Conservation (phyloP, 2,329 filamentous ascomycete genomes). For the Biscogniauxia sp. region DNA sequence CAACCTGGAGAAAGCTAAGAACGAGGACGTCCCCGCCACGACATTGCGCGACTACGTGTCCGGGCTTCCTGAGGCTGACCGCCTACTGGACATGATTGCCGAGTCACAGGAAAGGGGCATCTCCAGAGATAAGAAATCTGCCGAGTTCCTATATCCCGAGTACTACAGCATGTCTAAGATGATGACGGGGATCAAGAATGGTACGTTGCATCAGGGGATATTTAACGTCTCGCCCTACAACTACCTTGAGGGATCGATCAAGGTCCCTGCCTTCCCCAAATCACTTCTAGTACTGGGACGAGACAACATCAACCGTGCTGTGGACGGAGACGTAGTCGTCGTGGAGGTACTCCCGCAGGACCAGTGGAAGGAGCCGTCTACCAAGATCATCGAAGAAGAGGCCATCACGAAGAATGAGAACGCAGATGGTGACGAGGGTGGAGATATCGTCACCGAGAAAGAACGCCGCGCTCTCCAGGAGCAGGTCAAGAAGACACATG, state of each 20-base stretch:
- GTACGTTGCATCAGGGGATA: conserved; percentile 86
- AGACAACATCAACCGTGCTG: conserved; percentile 92
- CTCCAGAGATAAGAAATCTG: conserved; percentile 60
- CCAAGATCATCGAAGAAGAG: conserved; percentile 94
- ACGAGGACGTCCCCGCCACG: conserved; percentile 68
- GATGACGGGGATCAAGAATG: conserved; percentile 88
- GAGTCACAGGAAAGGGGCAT: conserved; percentile 69
- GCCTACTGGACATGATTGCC: conserved; percentile 89
- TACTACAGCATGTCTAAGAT: conserved; percentile 87
- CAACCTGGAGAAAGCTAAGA: conserved; percentile 78
- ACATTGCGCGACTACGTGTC: conserved; percentile 77
- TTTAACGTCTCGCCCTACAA: conserved; percentile 98
- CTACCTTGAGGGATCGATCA: conserved; percentile 90
- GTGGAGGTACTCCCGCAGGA: conserved; percentile 90
- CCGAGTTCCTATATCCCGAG: conserved; percentile 79
- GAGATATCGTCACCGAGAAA: conserved; percentile 79
- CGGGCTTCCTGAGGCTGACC: conserved; percentile 78
- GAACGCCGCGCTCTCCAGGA: conserved; percentile 87
- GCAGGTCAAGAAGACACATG: conserved; percentile 83
- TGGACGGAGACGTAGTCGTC: conserved; percentile 89
- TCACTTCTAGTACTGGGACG: conserved; percentile 83
- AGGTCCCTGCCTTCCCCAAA: conserved; percentile 87
- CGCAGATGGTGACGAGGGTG: conserved; percentile 75
- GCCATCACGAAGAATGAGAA: conserved; percentile 90
- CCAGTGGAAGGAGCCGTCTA: conserved; percentile 95